phyloP scores from a whole-genome alignment of 202 grass and related monocot species.

The Musa balbisiana region DNA sequence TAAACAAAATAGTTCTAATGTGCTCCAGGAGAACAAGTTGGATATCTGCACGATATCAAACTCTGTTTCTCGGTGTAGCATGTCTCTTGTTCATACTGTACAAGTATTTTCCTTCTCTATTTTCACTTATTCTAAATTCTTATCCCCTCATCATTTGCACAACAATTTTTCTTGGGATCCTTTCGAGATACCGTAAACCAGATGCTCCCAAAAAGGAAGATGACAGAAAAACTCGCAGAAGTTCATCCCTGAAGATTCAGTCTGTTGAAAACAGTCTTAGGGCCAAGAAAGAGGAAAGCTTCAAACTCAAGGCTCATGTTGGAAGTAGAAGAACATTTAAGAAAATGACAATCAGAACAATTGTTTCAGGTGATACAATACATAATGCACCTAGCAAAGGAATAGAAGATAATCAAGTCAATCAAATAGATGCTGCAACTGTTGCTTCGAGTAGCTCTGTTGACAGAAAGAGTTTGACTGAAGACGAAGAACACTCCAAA shows the following conservation, averaged over 20 bases:
- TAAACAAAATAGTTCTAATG: conserved; percentile 47
- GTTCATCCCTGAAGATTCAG: conserved; percentile 36
- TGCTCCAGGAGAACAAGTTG: conserved; percentile 47
- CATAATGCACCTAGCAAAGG: background rate
- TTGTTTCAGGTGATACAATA: background rate
- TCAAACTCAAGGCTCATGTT: conserved; percentile 17
- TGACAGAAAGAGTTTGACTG: conserved; percentile 1
- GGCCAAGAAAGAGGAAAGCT: conserved; percentile 26
- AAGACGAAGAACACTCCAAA: conserved; percentile 23
- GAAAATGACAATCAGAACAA: background rate
- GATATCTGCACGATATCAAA: conserved; percentile 46
- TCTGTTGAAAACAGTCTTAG: conserved; percentile 28
- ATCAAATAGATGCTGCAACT: background rate
- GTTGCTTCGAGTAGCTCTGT: background rate
- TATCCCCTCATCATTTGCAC: conserved; percentile 80
- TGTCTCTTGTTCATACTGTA: conserved; percentile 54
- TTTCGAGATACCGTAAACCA: conserved; percentile 58
- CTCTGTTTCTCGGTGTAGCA: conserved; percentile 42
- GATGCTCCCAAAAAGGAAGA: conserved; percentile 42
- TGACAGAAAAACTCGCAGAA: conserved; percentile 23
- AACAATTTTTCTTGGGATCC: conserved; percentile 60
- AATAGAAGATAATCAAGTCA: conserved; percentile 12
- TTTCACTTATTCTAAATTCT: conserved; percentile 56
- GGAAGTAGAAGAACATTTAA: conserved; percentile 21
- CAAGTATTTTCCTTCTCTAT: conserved; percentile 53